phyloP scores from a whole-genome alignment of 2,329 filamentous ascomycete species.

The Penicillium sp. region DNA sequence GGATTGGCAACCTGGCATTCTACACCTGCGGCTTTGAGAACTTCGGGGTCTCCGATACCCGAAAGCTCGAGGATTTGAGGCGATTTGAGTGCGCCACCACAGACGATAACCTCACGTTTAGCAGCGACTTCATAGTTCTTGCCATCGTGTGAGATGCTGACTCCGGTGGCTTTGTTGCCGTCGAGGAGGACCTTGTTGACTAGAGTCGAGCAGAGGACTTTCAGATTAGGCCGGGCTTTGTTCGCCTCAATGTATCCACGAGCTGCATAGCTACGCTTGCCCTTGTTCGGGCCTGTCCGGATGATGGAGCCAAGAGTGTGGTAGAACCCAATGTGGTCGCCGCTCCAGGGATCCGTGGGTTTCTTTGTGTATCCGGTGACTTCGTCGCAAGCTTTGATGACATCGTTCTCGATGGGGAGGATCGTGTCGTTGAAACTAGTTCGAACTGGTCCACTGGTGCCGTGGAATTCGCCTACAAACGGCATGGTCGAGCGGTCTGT shows the following conservation, averaged over 20 bases:
- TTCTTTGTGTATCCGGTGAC: conserved; percentile 10
- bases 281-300: conserved; percentile 31
- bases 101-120: conserved; percentile 59
- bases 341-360: conserved; percentile 39
- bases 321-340: conserved; percentile 45
- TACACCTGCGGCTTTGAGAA: conserved; percentile 48
- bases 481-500: conserved; percentile 26
- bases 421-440: conserved; percentile 23
- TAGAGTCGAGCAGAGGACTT: conserved; percentile 51
- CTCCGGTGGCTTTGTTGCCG: conserved; percentile 38
- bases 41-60: conserved; percentile 57
- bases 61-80: conserved; percentile 64
- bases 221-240: conserved; percentile 48
- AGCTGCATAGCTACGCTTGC: conserved; percentile 47
- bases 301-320: conserved; percentile 36
- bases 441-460: conserved; percentile 20
- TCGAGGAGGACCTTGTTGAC: conserved; percentile 40
- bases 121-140: conserved; percentile 40
- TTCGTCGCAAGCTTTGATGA: conserved; percentile 28
- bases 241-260: conserved; percentile 45
- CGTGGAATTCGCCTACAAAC: conserved; percentile 22
- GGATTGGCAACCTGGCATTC: conserved; percentile 48
- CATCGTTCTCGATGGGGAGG: conserved; percentile 21
- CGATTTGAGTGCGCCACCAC: conserved; percentile 60
- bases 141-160: conserved; percentile 48